A percentile compares a stretch with the other conserved stretches of the same genome.
phyloP scores from a whole-genome alignment of 305 asterid species.

The Solanum hybrid region DNA sequence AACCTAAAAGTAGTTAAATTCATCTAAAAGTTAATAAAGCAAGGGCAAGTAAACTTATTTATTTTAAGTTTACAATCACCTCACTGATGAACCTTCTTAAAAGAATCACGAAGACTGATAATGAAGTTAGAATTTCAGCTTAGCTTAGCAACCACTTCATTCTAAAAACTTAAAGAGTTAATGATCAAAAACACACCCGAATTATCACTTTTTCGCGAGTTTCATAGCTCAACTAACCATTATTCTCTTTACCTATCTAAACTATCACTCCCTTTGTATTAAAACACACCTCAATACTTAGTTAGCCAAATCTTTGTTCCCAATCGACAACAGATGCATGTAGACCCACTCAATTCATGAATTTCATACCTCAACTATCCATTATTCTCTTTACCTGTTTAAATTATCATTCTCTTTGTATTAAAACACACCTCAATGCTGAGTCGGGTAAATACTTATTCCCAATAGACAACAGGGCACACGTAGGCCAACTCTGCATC shows the following conservation, averaged over 20 bases:
- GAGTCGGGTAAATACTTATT: neutral
- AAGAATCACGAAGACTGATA: no score
- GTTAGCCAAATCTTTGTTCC: neutral
- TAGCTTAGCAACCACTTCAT: neutral
- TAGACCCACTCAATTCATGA: neutral
- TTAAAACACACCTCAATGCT: neutral
- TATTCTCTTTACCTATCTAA: neutral
- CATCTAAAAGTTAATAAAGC: neutral
- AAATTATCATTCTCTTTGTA: neutral
- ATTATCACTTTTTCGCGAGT: neutral
- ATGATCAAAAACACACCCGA: neutral
- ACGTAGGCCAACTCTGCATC: neutral
- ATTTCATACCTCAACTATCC: neutral
- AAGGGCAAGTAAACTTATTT: neutral
- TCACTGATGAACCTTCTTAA: no score
- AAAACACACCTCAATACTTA: neutral
- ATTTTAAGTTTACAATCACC: no score
- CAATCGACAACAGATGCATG: no score
- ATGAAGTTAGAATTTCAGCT: no score
- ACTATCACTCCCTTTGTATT: neutral
- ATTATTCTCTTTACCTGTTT: neutral
- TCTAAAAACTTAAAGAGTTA: neutral
- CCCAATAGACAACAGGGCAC: neutral
- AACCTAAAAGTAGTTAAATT: neutral
- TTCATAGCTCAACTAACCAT: neutral